Evolutionary conservation across 768 basidiomycete species (phyloP).

Genomic region (Suillus clintonianus): DNA sequence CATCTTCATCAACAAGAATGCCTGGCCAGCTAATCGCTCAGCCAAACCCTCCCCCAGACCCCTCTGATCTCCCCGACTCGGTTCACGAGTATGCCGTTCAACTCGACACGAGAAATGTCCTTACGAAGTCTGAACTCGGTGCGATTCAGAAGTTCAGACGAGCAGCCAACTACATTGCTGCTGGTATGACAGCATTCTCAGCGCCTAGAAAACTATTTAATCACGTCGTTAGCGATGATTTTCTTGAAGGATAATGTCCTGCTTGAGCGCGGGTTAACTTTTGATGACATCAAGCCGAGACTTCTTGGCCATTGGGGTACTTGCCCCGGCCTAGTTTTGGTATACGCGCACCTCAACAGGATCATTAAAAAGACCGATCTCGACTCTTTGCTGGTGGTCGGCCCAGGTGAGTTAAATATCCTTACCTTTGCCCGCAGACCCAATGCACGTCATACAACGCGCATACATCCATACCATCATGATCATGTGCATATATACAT

Average conservation of each 20-base stretch:
- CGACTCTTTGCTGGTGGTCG: slow-evolving; percentile 76
- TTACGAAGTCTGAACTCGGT: slow-evolving; percentile 52
- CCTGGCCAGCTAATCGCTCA: slow-evolving; percentile 58
- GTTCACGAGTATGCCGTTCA: slow-evolving; percentile 51
- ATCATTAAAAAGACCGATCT: slow-evolving; percentile 60
- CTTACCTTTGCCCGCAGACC: too few species aligned
- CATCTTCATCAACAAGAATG: slow-evolving; percentile 36
- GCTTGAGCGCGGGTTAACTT: slow-evolving; percentile 56
- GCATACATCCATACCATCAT: neutral
- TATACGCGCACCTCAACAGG: slow-evolving; percentile 71
- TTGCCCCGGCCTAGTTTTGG: slow-evolving; percentile 74
- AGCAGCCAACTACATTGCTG: slow-evolving; percentile 70
- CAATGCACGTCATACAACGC: neutral
- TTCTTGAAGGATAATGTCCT: slow-evolving; percentile 77
- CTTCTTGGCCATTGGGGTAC: slow-evolving; percentile 87
- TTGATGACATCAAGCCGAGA: slow-evolving; percentile 78
- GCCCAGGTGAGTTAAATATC: slow-evolving; percentile 54
- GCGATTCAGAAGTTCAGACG: slow-evolving; percentile 55
- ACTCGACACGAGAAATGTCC: slow-evolving; percentile 47
- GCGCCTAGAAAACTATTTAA: slow-evolving; percentile 5
- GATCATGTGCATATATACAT: neutral
- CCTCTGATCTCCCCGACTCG: slow-evolving; percentile 64
- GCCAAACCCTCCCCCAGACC: slow-evolving; percentile 70
- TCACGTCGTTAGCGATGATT: slow-evolving; percentile 64
- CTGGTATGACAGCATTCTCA: slow-evolving; percentile 45